Percentiles rank a stretch among this genome's conserved stretches.
Evolutionary conservation across 116 monocot genomes (phyloP).

Genomic region (Iris pallida): DNA sequence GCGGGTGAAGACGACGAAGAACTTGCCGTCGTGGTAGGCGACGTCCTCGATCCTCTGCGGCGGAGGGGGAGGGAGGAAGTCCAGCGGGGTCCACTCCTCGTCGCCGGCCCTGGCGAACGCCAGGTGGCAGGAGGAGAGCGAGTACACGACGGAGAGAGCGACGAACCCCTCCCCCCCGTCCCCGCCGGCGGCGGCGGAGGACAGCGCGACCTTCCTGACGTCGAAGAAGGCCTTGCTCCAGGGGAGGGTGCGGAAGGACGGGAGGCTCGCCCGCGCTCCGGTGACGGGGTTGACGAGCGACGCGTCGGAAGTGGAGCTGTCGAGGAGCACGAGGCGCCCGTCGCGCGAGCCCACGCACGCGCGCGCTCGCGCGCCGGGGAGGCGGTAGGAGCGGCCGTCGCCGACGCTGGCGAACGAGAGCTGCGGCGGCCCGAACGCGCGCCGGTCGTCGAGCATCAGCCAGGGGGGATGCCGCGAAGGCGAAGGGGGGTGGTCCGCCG

Average conservation of each 20-base stretch:
- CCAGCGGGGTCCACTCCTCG: background rate
- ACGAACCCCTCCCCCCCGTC: background rate
- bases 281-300: background rate
- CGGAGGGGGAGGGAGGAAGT: background rate
- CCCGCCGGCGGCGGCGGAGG: background rate
- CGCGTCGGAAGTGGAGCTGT: background rate
- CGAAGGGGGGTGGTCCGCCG: background rate
- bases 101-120: background rate
- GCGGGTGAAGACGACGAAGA: background rate
- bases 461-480: background rate
- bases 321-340: background rate
- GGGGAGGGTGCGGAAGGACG: background rate
- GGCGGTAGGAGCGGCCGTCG: background rate
- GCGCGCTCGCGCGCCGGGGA: background rate
- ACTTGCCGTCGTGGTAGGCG: background rate
- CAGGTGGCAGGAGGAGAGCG: background rate
- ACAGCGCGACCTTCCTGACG: background rate
- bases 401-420: background rate
- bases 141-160: background rate
- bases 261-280: background rate
- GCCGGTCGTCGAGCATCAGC: background rate
- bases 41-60: background rate
- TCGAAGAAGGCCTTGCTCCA: background rate
- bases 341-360: background rate
- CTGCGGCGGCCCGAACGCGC: background rate